These are phyloP conservation scores for Quercus tomentella DNA, from an alignment of 331 rosid genomes.

Conservation along the genomic window DNA sequence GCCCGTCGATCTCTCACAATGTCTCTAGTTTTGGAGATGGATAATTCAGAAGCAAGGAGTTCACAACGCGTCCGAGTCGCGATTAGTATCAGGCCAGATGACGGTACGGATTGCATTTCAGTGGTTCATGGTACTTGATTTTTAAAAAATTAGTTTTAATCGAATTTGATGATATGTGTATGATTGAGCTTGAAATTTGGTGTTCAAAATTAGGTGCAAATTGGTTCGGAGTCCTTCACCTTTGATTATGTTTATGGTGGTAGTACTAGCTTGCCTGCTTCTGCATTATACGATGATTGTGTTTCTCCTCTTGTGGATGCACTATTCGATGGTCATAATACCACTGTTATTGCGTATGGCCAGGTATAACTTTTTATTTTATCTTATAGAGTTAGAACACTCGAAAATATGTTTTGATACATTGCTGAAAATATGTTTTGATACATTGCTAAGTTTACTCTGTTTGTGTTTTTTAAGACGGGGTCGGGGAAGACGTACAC, in stretches of 20 bases:
- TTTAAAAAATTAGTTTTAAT: background rate
- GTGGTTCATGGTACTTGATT: constrained; percentile 50
- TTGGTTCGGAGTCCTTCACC: constrained; percentile 31
- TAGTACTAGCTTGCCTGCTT: constrained; percentile 35
- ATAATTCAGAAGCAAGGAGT: constrained; percentile 38
- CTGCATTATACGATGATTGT: constrained; percentile 51
- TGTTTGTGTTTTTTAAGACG: background rate
- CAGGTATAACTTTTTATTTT: constrained; percentile 44
- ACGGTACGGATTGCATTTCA: constrained; percentile 60
- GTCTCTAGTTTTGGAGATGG: constrained; percentile 32
- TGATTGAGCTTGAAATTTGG: background rate
- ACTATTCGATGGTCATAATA: constrained; percentile 74
- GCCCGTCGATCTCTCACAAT: too few species aligned
- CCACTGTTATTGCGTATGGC: constrained; percentile 89
- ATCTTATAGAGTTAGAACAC: background rate
- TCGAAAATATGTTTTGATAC: background rate
- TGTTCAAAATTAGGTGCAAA: constrained; percentile 48
- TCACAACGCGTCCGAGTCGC: constrained; percentile 72
- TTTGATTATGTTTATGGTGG: constrained; percentile 79
- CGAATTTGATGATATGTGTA: background rate
- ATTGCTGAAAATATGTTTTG: background rate
- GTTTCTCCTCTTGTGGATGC: constrained; percentile 71
- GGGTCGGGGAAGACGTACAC: too few species aligned
- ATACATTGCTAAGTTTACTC: background rate
- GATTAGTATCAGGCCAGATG: constrained; percentile 56